Evolutionary conservation across 2,329 filamentous ascomycete genomes (phyloP), one percentile per base, ranked within the genome.

Genomic region (Beauveria asiatica): DNA sequence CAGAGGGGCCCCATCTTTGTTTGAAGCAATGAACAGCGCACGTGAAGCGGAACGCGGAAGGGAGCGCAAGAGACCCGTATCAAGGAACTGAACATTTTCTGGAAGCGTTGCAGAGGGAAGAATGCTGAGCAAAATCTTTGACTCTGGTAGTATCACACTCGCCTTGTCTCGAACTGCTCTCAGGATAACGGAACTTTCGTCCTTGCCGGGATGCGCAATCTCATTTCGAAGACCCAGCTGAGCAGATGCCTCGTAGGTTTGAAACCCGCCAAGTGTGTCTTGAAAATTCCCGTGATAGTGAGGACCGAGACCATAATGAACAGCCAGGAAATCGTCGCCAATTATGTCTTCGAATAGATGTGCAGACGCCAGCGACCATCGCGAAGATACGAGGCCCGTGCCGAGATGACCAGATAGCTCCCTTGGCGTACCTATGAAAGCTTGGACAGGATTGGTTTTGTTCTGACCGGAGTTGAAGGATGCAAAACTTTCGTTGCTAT

Each of bases 241-340:
- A 8, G 94, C 93, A 1, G 94, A 97, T 7, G 94, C 93, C 67
- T 89, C 86, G 70, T 99, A 99, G 0, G 95, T 99, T 70, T 97
- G 92, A 68, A 99, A 96, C 1, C 92, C 93, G 5, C 95, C 94
- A 16, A 99, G 81, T 66, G 91, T 94, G 69, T 99, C 94, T 73
- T 99, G 94, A 67, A 96, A 96, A 70, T 99, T 99, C 17, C 94
- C 94, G 69, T 91, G 87, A 67, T 99, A 99, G 52, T 91, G 85
- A 25, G 92, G 89, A 0, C 94, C 93, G 19, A 99, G 85, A 54
- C 92, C 89, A 70, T 88, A 90, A 68, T 96, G 90, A 0, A 99
- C 94, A 13, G 93, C 88, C 59, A 99, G 80, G 62, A 96, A 83
- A 72, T 99, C 94, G 69, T 97, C 93, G 62, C 91, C 96, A 41